Percentiles rank a stretch among this genome's conserved stretches.
Evolutionary conservation across 192 early-diverging fungal species (phyloP).

Genomic region (Podila minutissima): DNA sequence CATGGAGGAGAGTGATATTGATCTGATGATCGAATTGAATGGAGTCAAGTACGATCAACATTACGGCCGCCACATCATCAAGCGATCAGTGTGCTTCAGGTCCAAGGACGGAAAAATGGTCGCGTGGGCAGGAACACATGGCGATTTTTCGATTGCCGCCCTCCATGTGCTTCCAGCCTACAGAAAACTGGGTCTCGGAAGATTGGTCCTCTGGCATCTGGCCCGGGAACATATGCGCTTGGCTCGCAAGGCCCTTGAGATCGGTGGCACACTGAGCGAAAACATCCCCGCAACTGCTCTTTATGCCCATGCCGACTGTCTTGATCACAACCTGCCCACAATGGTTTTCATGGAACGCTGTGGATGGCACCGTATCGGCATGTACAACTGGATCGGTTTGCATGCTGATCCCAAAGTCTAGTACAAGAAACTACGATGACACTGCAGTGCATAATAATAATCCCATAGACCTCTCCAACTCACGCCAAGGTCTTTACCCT

Average conservation of each 20-base stretch:
- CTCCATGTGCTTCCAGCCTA: conserved; percentile 39
- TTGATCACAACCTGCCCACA: conserved; percentile 19
- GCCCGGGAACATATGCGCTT: conserved; percentile 15
- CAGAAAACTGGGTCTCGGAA: conserved; percentile 30
- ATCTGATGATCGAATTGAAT: conserved; percentile 23
- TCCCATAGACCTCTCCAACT: no score
- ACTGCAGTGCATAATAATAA: no score
- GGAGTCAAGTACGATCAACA: conserved; percentile 4
- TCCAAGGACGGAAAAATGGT: conserved; percentile 24
- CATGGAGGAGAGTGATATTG: conserved; percentile 22
- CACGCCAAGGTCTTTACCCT: no score
- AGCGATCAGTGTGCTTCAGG: conserved; percentile 16
- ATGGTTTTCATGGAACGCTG: conserved; percentile 43
- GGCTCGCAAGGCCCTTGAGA: conserved; percentile 6
- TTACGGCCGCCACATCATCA: conserved; percentile 25
- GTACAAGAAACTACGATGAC: neutral
- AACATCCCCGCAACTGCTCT: conserved; percentile 2
- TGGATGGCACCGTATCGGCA: conserved; percentile 31
- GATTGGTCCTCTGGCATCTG: conserved; percentile 18
- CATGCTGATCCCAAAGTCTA: no score
- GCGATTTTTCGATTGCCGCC: conserved; percentile 36
- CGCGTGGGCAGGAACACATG: conserved; percentile 45
- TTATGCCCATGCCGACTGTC: conserved; percentile 34
- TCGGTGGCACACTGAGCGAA: neutral
- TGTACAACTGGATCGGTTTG: conserved; percentile 23